Base-by-base conservation (phyloP, 1,139 yeast species). In the Barnettozyma hawaiiensis region DNA sequence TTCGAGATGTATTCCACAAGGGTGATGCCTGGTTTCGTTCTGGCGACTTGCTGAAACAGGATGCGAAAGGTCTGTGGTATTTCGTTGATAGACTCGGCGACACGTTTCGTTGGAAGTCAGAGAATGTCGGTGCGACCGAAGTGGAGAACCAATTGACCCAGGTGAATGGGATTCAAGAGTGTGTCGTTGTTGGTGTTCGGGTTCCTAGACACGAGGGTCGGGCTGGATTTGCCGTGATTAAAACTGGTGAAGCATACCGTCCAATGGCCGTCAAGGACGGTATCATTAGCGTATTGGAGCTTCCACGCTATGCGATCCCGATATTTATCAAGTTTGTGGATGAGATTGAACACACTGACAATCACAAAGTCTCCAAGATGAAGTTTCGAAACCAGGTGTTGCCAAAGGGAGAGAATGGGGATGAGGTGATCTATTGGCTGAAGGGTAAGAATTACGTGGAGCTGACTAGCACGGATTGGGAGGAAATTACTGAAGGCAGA, bases 31-130 rank as follows among this genome's bases (percentile, higher is more conserved):
- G 89, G 83, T 82, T 84, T 57, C 74, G 97, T 59, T 76, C 86
- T 31, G 97, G 97, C 36, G 98, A 92, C 61, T 70, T 92, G 53
- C 70, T 90, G 58, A 77, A 70, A 54, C 67, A 71, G 60, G 96
- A 89, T 60, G 69, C 69, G 27, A 75, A 82, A 51, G 85, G 89
- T 1, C 67, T 83, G 53, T 70, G 85, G 57, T 87, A 84, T 64
- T 92, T 92, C 63, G 89, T 87, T 39, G 98, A 90, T 66, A 71
- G 98, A 58, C 68, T 90, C 59, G 98, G 98, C 31, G 98, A 92
- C 60, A 90, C 97, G 0, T 92, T 85, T 70, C 75, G 98, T 54
- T 92, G 97, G 97, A 90, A 89, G 65, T 85, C 95, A 3, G 98
- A 92, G 66, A 90, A 92, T 64, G 97, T 92, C 28, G 81, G 94